Evolutionary conservation across 306 rosid species (phyloP).

Genomic region (Trifolium dubium): DNA sequence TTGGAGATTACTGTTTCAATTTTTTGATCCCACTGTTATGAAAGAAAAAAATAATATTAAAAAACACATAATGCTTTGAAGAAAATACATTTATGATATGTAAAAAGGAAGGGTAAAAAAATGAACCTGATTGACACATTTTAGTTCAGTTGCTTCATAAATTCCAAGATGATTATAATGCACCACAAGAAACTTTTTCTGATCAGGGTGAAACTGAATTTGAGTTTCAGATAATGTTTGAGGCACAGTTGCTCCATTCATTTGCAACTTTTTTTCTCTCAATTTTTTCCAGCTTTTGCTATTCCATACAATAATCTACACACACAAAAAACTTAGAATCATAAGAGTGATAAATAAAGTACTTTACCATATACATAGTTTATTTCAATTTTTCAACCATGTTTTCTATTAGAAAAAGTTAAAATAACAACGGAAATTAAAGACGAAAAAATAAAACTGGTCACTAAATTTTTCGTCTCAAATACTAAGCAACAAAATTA

Average conservation of each 20-base stretch:
- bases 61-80: neutral
- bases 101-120: neutral
- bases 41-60: neutral
- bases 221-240: constrained; percentile 36
- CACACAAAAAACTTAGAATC: neutral
- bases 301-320: constrained; percentile 48
- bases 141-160: constrained; percentile 46
- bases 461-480: too few species aligned
- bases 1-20: constrained; percentile 32
- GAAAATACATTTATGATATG: neutral
- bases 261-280: constrained; percentile 34
- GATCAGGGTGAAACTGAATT: constrained; percentile 43
- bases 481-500: too few species aligned
- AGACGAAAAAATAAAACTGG: too few species aligned
- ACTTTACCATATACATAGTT: neutral
- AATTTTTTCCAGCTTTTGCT: constrained; percentile 32
- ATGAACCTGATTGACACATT: constrained; percentile 47
- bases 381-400: too few species aligned
- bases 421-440: too few species aligned
- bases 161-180: constrained; percentile 46
- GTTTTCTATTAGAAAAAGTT: too few species aligned
- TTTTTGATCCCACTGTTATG: constrained; percentile 45
- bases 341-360: neutral
- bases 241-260: constrained; percentile 7
- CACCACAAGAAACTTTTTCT: constrained; percentile 38